A percentile compares a stretch with the other conserved stretches of the same genome.
Evolutionary conservation across 2,329 filamentous ascomycete genomes (phyloP).

Genomic region (Microthyrium microscopicum): DNA sequence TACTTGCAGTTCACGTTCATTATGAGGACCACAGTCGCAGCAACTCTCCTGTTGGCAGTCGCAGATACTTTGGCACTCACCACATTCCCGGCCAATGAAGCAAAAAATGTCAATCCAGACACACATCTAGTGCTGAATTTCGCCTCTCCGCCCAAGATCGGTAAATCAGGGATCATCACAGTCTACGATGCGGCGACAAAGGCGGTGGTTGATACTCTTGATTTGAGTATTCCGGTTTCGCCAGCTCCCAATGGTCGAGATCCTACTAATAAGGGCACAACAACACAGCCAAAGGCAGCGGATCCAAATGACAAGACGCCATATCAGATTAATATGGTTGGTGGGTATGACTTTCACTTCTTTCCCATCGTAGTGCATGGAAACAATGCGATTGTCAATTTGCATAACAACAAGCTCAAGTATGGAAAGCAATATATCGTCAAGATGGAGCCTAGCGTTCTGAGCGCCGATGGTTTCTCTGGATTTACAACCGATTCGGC

Average conservation of each 20-base stretch:
- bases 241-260: slow-evolving; percentile 6
- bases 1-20: too few species aligned
- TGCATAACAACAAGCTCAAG: slow-evolving; percentile 6
- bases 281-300: slow-evolving; percentile 1
- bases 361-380: slow-evolving; percentile 8
- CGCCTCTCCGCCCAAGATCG: slow-evolving; percentile 5
- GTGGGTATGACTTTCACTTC: slow-evolving; percentile 9
- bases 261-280: slow-evolving; percentile 4
- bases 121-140: slow-evolving; percentile 8
- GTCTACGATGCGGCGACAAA: slow-evolving; percentile 8
- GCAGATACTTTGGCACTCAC: background rate
- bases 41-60: background rate
- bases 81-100: slow-evolving; percentile 6
- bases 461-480: slow-evolving; percentile 2
- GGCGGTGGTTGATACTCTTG: slow-evolving; percentile 8
- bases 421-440: slow-evolving; percentile 7
- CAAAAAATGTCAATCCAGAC: slow-evolving; percentile 8
- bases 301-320: slow-evolving; percentile 5
- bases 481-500: slow-evolving; percentile 1
- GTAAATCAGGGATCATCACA: slow-evolving; percentile 6
- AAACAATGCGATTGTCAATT: slow-evolving; percentile 7
- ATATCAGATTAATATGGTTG: slow-evolving; percentile 8
- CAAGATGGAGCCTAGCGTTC: slow-evolving; percentile 4
- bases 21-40: background rate
- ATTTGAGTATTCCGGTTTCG: slow-evolving; percentile 7